phyloP scores from a whole-genome alignment of 2,329 filamentous ascomycete genomes.

The Westerdykella sp. region DNA sequence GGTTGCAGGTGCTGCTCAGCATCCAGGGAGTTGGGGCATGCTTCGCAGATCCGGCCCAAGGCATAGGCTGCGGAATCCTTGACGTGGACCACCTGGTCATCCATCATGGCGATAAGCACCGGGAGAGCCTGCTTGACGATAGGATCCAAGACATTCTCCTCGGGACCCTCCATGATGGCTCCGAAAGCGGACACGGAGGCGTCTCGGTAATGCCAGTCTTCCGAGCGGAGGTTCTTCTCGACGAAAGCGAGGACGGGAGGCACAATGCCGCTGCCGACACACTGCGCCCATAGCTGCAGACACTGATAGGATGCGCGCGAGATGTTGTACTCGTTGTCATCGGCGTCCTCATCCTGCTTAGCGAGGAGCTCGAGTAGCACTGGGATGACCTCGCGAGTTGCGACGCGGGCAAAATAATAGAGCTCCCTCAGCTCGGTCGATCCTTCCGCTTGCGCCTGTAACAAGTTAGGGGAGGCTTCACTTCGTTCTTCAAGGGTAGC shows the following conservation, averaged over 20 bases:
- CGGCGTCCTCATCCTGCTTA: constrained; percentile 95
- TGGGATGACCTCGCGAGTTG: constrained; percentile 88
- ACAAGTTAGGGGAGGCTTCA: constrained; percentile 16
- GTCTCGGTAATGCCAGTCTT: constrained; percentile 93
- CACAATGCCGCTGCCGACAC: constrained; percentile 78
- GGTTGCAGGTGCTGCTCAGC: constrained; percentile 73
- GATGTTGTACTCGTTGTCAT: constrained; percentile 96
- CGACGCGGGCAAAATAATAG: constrained; percentile 92
- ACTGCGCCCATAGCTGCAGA: constrained; percentile 89
- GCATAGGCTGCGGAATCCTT: constrained; percentile 95
- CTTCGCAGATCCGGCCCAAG: constrained; percentile 90
- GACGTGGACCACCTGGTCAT: constrained; percentile 81
- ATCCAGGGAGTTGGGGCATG: constrained; percentile 86
- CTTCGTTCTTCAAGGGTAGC: constrained; percentile 10
- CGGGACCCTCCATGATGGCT: constrained; percentile 97
- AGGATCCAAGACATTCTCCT: constrained; percentile 84
- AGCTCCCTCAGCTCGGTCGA: constrained; percentile 81
- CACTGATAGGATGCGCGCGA: constrained; percentile 95
- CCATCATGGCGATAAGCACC: constrained; percentile 87
- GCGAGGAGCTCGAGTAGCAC: constrained; percentile 83
- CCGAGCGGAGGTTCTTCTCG: constrained; percentile 78
- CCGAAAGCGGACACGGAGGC: constrained; percentile 96
- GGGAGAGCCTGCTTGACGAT: constrained; percentile 93
- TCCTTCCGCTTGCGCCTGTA: constrained; percentile 58
- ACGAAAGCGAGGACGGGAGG: constrained; percentile 84